phyloP scores from a whole-genome alignment of 495 filamentous ascomycete species.

The Chaetomium tenue region DNA sequence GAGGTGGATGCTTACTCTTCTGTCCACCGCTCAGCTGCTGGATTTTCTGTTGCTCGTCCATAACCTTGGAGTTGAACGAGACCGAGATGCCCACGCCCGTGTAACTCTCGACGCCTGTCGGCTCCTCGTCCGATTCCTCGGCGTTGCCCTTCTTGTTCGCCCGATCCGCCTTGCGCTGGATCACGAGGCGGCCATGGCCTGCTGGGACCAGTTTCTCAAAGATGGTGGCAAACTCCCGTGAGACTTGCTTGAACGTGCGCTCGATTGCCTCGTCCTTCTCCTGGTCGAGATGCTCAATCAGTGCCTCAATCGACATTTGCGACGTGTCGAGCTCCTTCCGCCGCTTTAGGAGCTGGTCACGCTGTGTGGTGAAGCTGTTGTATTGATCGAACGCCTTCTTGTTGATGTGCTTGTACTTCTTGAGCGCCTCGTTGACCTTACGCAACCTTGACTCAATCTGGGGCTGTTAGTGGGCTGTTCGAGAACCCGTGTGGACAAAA shows the following conservation, averaged over 20 bases:
- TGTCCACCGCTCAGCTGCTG: constrained; percentile 96
- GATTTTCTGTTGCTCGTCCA: constrained; percentile 95
- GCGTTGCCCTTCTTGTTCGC: constrained; percentile 45
- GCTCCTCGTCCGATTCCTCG: constrained; percentile 68
- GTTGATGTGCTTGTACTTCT: constrained; percentile 97
- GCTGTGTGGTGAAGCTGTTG: constrained; percentile 90
- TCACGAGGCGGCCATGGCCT: constrained; percentile 85
- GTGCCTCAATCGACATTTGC: constrained; percentile 80
- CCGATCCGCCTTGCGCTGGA: constrained; percentile 84
- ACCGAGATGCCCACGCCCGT: constrained; percentile 97
- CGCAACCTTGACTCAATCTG: constrained; percentile 80
- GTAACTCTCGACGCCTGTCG: constrained; percentile 85
- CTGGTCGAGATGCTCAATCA: constrained; percentile 89
- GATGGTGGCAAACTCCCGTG: constrained; percentile 82
- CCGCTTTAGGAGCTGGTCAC: constrained; percentile 76
- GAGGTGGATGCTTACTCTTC: constrained; percentile 66
- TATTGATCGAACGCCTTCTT: constrained; percentile 99
- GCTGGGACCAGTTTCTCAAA: constrained; percentile 95
- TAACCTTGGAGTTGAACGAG: constrained; percentile 93
- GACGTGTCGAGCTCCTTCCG: constrained; percentile 79
- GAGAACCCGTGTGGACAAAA: background rate
- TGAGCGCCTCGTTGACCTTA: constrained; percentile 89
- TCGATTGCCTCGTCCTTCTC: constrained; percentile 96
- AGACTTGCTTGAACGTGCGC: constrained; percentile 97
- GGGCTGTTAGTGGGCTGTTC: constrained; percentile 21